Evolutionary conservation across 2,329 filamentous ascomycete species (phyloP).

Genomic region (Alternaria gansuensis): DNA sequence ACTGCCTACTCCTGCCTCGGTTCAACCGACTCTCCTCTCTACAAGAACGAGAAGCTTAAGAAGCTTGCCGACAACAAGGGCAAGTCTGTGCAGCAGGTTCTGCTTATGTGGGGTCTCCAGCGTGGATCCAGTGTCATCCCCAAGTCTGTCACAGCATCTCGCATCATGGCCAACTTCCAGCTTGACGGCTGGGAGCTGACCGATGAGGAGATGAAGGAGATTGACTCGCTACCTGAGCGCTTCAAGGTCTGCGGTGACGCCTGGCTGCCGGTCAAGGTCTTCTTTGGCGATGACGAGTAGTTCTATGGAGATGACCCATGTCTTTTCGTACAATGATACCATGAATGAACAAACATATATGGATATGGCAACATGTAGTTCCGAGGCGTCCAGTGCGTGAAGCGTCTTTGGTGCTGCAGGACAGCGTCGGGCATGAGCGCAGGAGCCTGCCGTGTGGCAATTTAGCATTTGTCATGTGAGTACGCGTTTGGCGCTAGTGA

Average conservation of each 20-base stretch:
- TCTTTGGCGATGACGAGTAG: constrained; percentile 83
- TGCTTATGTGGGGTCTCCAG: constrained; percentile 82
- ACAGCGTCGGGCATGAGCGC: not conserved
- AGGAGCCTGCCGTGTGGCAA: constrained; percentile 12
- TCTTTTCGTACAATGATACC: constrained; percentile 22
- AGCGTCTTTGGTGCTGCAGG: not conserved
- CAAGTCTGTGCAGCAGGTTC: constrained; percentile 76
- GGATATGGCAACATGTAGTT: not conserved
- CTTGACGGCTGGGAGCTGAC: constrained; percentile 76
- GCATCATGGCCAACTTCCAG: constrained; percentile 80
- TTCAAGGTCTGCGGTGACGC: constrained; percentile 77
- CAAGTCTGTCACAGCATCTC: constrained; percentile 77
- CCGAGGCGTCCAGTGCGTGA: not conserved
- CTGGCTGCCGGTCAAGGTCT: constrained; percentile 80
- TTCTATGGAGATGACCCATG: not conserved
- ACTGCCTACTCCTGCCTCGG: constrained; percentile 80
- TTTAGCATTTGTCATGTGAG: constrained; percentile 32
- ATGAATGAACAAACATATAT: constrained; percentile 22
- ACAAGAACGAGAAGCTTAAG: constrained; percentile 71
- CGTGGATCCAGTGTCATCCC: constrained; percentile 86
- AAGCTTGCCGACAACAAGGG: constrained; percentile 70
- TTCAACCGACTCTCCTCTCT: constrained; percentile 73
- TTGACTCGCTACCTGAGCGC: constrained; percentile 74
- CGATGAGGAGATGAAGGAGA: constrained; percentile 73
- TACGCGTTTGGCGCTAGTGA: constrained; percentile 36